Evolutionary conservation across 2,329 filamentous ascomycete genomes (phyloP), one percentile per base, ranked within the genome.

Genomic region (Alternaria hordeiaustralica): DNA sequence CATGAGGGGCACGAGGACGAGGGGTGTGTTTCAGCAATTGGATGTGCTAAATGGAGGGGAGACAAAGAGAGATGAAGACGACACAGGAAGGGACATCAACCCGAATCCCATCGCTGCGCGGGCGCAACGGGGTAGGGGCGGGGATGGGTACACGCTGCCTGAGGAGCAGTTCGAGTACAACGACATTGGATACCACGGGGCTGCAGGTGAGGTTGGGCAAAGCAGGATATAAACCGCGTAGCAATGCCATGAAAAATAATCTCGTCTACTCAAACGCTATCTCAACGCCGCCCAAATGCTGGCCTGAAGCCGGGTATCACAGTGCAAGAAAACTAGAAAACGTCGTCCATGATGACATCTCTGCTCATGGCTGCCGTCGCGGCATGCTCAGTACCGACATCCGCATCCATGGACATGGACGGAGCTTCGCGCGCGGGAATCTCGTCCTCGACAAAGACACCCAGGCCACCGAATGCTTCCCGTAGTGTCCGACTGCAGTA

Each of bases 391-490:
- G 76, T 82, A n/a, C 74, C 78, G 2, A 77, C 68, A 2, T 66
- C 67, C 5, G 70, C 72, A 9, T 72, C 74, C 43, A 73, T 78
- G 3, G 78, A 80, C 43, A 73, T 78, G 2, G 78, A 80, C 13
- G 65, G 61, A 30, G 76, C 80, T 51, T 82, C 80, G 25, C 73
- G 78, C 51, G 83, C 83, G 66, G 54, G 77, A 54, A 71, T 75
- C 75, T 97, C 94, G 49, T 97, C 93, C 36, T 88, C 90, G 45
- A 99, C 84, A 71, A 97, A 96, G 45, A 97, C 92, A 1, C 92
- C 93, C 64, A 99, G 80, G 0, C 96, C 96, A 0, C 92, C 89
- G 81, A 97, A 98, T 0, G 95, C 94, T 76, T 97, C 94, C 64
- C 93, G 92, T 76, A 99, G 83, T 23, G 92, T 90, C 23, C 94